Evolutionary conservation across 2,329 filamentous ascomycete genomes (phyloP).

Genomic region (Cladophialophora psammophila): DNA sequence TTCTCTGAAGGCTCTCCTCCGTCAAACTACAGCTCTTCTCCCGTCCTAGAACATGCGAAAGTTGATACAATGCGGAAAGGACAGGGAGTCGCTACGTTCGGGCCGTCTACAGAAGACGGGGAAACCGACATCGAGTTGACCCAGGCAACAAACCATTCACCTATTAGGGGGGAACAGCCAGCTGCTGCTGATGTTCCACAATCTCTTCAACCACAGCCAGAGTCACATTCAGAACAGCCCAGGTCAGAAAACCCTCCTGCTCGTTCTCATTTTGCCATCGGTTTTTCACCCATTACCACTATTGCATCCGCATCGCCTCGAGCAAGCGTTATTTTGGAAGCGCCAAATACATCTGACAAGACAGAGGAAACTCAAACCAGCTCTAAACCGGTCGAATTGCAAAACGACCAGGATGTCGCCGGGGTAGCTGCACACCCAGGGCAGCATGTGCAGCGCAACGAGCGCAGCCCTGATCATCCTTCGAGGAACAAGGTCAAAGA

Average conservation of each 20-base stretch:
- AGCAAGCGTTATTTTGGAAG: slow-evolving; percentile 26
- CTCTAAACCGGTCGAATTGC: not conserved
- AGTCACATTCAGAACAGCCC: slow-evolving; percentile 16
- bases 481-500: not conserved
- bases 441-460: not conserved
- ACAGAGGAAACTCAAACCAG: not conserved
- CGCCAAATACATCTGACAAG: not conserved
- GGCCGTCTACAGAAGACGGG: not conserved
- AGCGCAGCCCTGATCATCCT: not conserved
- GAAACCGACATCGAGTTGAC: not conserved
- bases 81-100: slow-evolving; percentile 12
- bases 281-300: slow-evolving; percentile 38
- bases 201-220: slow-evolving; percentile 2
- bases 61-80: slow-evolving; percentile 25
- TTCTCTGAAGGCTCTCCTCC: slow-evolving; percentile 24
- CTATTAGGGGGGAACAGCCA: not conserved
- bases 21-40: slow-evolving; percentile 32
- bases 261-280: slow-evolving; percentile 17
- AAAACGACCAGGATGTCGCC: slow-evolving; percentile 3
- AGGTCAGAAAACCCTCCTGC: slow-evolving; percentile 8
- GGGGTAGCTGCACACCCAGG: not conserved
- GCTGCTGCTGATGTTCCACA: slow-evolving; percentile 3
- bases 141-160: slow-evolving; percentile 1
- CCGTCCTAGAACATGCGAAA: slow-evolving; percentile 31
- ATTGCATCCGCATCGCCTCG: slow-evolving; percentile 34